Percentiles rank a stretch among this genome's conserved stretches.
These are phyloP conservation scores for Rubus parviflorus DNA, from an alignment of 306 rosid species.

Conservation along the genomic window DNA sequence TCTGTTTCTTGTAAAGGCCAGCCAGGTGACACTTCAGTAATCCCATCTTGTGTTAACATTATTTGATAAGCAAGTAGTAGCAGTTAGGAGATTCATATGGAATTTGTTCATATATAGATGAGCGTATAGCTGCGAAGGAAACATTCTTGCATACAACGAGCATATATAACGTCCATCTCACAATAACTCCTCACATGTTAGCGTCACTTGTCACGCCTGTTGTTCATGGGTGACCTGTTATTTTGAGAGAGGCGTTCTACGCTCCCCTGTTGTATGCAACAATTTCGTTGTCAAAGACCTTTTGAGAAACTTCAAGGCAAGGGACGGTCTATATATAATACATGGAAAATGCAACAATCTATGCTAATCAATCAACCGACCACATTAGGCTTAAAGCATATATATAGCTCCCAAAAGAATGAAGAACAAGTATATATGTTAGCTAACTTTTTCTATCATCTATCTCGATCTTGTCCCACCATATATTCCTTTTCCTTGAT, in stretches of 20 bases:
- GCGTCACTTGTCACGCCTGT: background rate
- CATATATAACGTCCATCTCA: background rate
- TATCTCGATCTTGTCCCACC: constrained; percentile 27
- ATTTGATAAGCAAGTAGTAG: background rate
- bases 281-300: background rate
- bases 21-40: background rate
- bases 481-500: background rate
- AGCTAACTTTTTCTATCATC: background rate
- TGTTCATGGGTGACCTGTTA: background rate
- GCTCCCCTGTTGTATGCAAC: background rate
- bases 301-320: background rate
- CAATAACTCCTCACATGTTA: background rate
- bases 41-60: background rate
- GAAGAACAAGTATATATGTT: background rate
- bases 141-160: background rate
- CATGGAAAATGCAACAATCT: background rate
- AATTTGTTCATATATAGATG: too few species aligned
- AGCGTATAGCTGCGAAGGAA: background rate
- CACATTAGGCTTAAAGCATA: background rate
- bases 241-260: background rate
- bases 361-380: background rate
- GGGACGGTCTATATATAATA: background rate
- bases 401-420: background rate
- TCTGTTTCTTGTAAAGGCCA: background rate
- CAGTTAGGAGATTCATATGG: background rate